Evolutionary conservation across 139 green algal genomes (phyloP).

Genomic region (Haematococcus sp.): DNA sequence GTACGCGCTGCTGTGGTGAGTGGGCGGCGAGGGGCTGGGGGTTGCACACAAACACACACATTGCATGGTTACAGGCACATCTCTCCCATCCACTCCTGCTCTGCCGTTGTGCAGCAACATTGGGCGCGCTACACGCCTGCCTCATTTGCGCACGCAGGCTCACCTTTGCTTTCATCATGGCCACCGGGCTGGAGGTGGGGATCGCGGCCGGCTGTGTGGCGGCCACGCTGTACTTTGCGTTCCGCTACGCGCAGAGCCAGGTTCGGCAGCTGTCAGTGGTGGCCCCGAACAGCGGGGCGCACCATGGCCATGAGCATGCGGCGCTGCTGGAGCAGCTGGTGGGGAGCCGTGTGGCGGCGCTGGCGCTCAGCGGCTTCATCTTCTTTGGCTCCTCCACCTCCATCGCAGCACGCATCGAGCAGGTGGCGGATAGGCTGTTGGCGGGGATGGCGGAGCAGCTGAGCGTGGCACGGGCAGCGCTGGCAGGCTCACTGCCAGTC

Average conservation of each 20-base stretch:
- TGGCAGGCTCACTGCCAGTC: background rate
- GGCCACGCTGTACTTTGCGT: constrained; percentile 69
- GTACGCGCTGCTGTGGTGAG: constrained; percentile 68
- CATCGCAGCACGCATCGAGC: constrained; percentile 51
- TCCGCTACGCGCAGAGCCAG: constrained; percentile 57
- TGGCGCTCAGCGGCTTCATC: constrained; percentile 70
- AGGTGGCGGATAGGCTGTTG: constrained; percentile 21
- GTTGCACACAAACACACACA: too few relatives aligned
- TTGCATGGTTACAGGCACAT: too few relatives aligned
- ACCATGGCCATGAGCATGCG: constrained; percentile 14
- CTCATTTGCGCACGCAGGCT: constrained; percentile 3
- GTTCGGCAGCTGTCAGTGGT: constrained; percentile 13
- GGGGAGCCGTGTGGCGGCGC: constrained; percentile 36
- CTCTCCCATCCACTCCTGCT: too few relatives aligned
- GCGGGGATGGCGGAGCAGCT: background rate
- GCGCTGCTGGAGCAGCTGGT: constrained; percentile 24
- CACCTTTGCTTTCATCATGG: constrained; percentile 74
- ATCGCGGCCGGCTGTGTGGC: constrained; percentile 68
- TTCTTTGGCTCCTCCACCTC: constrained; percentile 77
- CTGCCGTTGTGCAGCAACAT: too few relatives aligned
- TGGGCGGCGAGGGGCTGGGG: too few relatives aligned
- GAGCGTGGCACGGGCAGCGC: background rate
- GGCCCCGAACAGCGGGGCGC: constrained; percentile 13
- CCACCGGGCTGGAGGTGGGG: constrained; percentile 36
- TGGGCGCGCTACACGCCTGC: too few relatives aligned